These are phyloP conservation scores for Paraconiothyrium sp. DNA, from an alignment of 2,329 filamentous ascomycete species.

Conservation along the genomic window DNA sequence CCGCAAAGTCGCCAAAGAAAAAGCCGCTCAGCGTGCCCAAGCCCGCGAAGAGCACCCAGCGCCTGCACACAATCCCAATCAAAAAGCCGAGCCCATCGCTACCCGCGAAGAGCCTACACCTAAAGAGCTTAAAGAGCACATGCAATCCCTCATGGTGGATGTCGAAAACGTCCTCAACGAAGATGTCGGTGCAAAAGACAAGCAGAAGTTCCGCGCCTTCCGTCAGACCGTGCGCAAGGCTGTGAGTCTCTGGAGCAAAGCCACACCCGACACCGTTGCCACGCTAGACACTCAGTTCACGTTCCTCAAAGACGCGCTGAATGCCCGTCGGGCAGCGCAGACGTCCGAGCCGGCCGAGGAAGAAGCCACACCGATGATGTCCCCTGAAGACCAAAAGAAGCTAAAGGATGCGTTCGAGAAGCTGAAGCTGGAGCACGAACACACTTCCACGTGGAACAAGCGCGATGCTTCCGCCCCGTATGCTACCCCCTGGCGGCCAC, in stretches of 20 bases:
- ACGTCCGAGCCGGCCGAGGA: slow-evolving; percentile 12
- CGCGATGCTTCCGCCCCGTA: slow-evolving; percentile 73
- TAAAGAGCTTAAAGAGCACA: slow-evolving; percentile 44
- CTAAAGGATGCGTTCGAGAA: slow-evolving; percentile 68
- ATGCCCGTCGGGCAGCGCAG: slow-evolving; percentile 20
- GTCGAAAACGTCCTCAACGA: slow-evolving; percentile 69
- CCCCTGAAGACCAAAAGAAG: slow-evolving; percentile 65
- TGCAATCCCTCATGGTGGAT: slow-evolving; percentile 53
- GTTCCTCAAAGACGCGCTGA: slow-evolving; percentile 51
- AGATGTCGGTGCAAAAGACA: slow-evolving; percentile 73
- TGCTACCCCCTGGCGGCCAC: slow-evolving; percentile 86
- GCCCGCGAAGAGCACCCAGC: slow-evolving; percentile 31
- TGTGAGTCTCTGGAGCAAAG: slow-evolving; percentile 62
- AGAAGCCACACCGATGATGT: slow-evolving; percentile 33
- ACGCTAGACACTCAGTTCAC: slow-evolving; percentile 56
- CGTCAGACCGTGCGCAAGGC: slow-evolving; percentile 70
- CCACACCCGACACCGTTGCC: slow-evolving; percentile 57
- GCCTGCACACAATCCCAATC: slow-evolving; percentile 25
- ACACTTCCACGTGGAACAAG: slow-evolving; percentile 67
- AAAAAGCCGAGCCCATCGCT: slow-evolving; percentile 14
- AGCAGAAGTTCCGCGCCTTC: slow-evolving; percentile 79
- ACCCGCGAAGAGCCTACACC: slow-evolving; percentile 39
- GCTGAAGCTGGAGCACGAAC: slow-evolving; percentile 77
- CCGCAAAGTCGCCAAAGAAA: slow-evolving; percentile 41
- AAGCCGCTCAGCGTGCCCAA: slow-evolving; percentile 40